These are phyloP conservation scores for Haplosporangium sp. DNA, from an alignment of 371 early-diverging fungal species.

Conservation along the genomic window DNA sequence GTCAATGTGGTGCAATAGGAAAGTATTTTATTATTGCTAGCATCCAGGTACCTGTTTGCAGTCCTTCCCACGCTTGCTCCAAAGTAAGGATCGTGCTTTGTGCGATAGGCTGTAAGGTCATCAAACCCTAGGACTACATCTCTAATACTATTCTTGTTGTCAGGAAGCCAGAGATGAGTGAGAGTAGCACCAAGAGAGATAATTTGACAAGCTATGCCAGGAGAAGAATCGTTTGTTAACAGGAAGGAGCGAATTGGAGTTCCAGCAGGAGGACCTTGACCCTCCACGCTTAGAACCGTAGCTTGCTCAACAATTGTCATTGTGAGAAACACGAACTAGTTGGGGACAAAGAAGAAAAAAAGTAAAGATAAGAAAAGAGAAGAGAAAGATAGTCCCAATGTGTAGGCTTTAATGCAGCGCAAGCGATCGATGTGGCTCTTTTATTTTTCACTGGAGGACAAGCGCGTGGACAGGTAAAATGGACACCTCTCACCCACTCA, in stretches of 20 bases:
- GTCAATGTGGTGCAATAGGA: not conserved
- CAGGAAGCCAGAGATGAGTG: constrained; percentile 58
- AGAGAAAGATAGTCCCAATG: not conserved
- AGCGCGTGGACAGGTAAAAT: not conserved
- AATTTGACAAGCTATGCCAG: constrained; percentile 47
- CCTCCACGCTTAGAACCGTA: constrained; percentile 21
- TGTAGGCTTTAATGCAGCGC: not conserved
- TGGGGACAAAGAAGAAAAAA: not conserved
- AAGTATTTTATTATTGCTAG: not conserved
- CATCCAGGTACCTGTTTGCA: constrained; percentile 36
- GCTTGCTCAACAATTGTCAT: constrained; percentile 37
- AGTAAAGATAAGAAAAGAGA: not conserved
- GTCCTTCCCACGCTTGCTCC: constrained; percentile 64
- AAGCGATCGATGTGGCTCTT: not conserved
- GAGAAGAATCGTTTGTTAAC: constrained; percentile 38
- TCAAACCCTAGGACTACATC: constrained; percentile 68
- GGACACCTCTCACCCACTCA: not conserved
- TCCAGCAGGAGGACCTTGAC: constrained; percentile 35
- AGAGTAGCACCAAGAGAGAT: constrained; percentile 60
- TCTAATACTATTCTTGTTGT: constrained; percentile 27
- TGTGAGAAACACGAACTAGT: not conserved
- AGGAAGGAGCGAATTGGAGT: constrained; percentile 47
- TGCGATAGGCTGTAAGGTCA: constrained; percentile 53
- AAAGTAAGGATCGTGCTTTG: constrained; percentile 58
- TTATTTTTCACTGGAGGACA: not conserved